These are phyloP conservation scores for Telopea speciosissima DNA, from an alignment of 177 flowering plant species.

Conservation along the genomic window DNA sequence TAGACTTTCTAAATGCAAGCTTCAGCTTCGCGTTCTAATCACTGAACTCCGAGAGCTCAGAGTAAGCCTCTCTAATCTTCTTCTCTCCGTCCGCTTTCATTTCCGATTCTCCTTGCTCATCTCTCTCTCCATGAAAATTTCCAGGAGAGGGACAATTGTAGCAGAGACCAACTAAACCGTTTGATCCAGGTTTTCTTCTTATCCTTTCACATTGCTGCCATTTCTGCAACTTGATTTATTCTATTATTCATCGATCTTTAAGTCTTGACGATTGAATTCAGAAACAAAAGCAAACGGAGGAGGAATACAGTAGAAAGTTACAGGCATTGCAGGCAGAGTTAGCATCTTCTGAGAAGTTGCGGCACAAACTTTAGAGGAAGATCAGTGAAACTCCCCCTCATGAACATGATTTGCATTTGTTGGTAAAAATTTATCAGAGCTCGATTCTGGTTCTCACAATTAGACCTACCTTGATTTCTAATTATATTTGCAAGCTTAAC, in stretches of 20 bases:
- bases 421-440: not conserved
- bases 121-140: not conserved
- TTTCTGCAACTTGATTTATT: not conserved
- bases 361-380: slow-evolving; percentile 42
- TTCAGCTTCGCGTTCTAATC: slow-evolving; percentile 48
- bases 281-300: slow-evolving; percentile 53
- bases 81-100: not conserved
- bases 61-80: slow-evolving; percentile 18
- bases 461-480: too few species aligned
- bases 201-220: not conserved
- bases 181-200: slow-evolving; percentile 33
- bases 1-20: slow-evolving; percentile 48
- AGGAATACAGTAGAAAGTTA: slow-evolving; percentile 34
- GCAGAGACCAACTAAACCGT: slow-evolving; percentile 25
- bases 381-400: slow-evolving; percentile 16
- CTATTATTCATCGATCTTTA: not conserved
- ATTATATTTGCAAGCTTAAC: not conserved
- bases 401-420: not conserved
- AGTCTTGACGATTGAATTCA: slow-evolving; percentile 12
- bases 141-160: slow-evolving; percentile 40
- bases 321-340: slow-evolving; percentile 42
- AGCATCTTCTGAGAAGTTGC: slow-evolving; percentile 29
- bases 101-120: not conserved
- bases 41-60: slow-evolving; percentile 45
- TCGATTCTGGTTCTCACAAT: not conserved